Evolutionary conservation across 1,284 basidiomycete genomes (phyloP), one percentile per base, ranked within the genome.

Genomic region (Tetrapyrgos nigripes): DNA sequence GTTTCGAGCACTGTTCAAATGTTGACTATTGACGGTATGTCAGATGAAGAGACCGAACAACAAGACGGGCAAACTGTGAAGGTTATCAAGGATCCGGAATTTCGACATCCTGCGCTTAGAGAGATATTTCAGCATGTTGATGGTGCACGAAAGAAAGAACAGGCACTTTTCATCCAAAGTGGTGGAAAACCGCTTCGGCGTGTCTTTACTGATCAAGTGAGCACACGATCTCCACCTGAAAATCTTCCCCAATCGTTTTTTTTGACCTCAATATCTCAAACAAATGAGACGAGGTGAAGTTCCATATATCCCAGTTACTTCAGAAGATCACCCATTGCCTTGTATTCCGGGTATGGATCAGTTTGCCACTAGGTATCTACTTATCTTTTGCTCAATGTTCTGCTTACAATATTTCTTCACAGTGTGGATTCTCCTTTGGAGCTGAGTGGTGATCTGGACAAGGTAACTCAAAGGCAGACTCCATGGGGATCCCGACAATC

Each of bases 161-260:
- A n/a, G 13, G 13, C n/a, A 10, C 11, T 35, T 29, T 52, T 40
- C 21, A 9, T 8, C 17, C 13, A 14, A 5, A 26, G 27, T 19
- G 50, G 50, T 13, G 10, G 50, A 6, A 10, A 19, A 13, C 28
- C 31, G 33, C 31, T 52, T 24, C 50, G 28, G 13, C 19, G 50
- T 9, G 33, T 52, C 23, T 21, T 27, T 21, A 31, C 31, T 19
- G 8, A n/a, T 13, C 27, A 52, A 35, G 3, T 29, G 21, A 14
- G 21, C 23, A 26, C 33, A 17, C 21, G 19, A 9, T 11, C 50
- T 11, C 50, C 50, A 19, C 50, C 50, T 21, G 35, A 27, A 35
- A 52, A 52, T 31, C 50, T 52, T 40, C 50, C 50, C 40, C 33
- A 26, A 21, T 28, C 49, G 19, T 50, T 17, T 29, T 50, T 29